Evolutionary conservation across 306 rosid species (phyloP).

Genomic region (Senna tora): DNA sequence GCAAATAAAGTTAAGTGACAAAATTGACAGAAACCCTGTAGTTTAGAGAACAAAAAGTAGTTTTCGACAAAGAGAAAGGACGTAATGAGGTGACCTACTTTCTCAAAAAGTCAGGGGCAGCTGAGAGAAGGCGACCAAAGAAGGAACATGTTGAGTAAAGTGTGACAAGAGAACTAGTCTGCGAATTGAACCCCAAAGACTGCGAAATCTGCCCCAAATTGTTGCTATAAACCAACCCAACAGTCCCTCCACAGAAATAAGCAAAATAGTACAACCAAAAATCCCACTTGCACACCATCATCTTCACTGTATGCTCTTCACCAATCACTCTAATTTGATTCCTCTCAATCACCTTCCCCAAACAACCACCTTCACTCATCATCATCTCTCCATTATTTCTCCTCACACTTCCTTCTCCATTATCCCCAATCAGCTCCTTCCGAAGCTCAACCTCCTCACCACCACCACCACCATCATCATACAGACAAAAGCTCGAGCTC

Average conservation of each 20-base stretch:
- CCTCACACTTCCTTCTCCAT: constrained; percentile 9
- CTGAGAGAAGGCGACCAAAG: constrained; percentile 87
- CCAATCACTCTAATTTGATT: constrained; percentile 51
- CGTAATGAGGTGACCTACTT: constrained; percentile 54
- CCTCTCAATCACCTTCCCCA: constrained; percentile 43
- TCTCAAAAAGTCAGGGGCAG: constrained; percentile 71
- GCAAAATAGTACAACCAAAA: constrained; percentile 80
- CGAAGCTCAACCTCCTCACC: constrained; percentile 50
- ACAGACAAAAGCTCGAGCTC: constrained; percentile 1
- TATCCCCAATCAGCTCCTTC: constrained; percentile 47
- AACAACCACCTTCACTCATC: constrained; percentile 2
- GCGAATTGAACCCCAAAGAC: constrained; percentile 63
- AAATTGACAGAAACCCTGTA: too few species aligned
- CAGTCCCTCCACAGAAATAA: constrained; percentile 81
- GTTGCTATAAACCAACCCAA: constrained; percentile 86
- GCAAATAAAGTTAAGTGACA: too few species aligned
- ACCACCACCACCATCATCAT: neutral
- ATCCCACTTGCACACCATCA: constrained; percentile 57
- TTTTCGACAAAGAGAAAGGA: too few species aligned
- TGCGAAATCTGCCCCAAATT: constrained; percentile 83
- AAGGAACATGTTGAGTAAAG: constrained; percentile 83
- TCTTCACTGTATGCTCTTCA: constrained; percentile 62
- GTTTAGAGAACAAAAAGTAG: too few species aligned
- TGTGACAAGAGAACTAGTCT: constrained; percentile 66
- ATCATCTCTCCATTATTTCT: neutral